Conservation (phyloP, 129 eudicot genomes). For the Dittrichia graveolens region DNA sequence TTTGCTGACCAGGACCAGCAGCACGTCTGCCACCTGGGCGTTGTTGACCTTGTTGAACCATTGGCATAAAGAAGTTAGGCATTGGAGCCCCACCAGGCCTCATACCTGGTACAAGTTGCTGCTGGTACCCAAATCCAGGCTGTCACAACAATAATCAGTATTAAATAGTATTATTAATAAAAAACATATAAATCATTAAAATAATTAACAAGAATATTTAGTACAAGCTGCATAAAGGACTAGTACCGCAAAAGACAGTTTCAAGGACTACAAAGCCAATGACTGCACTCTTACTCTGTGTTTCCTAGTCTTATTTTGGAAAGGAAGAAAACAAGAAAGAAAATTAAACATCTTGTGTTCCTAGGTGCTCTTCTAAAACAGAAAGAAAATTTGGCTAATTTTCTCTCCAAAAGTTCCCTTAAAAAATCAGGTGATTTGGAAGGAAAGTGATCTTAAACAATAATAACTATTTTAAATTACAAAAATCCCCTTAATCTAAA, state of each 20-base stretch:
- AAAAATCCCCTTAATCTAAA: no score
- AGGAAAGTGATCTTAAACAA: no score
- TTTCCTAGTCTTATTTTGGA: no score
- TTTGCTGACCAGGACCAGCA: slow-evolving; percentile 56
- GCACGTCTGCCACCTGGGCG: slow-evolving; percentile 73
- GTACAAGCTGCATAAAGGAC: no score
- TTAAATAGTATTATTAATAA: background rate
- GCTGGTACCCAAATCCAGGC: slow-evolving; percentile 94
- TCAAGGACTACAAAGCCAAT: background rate
- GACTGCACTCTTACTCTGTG: no score
- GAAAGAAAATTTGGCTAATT: no score
- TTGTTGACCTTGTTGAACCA: slow-evolving; percentile 77
- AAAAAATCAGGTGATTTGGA: no score
- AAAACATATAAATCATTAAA: background rate
- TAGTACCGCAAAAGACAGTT: background rate
- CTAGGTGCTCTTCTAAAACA: no score
- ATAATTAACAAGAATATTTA: background rate
- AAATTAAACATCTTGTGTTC: no score
- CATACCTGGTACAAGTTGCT: slow-evolving; percentile 88
- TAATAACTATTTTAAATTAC: no score
- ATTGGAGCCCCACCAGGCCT: slow-evolving; percentile 73
- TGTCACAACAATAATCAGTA: slow-evolving; percentile 16
- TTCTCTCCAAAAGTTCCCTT: no score
- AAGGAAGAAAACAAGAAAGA: no score
- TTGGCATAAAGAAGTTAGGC: slow-evolving; percentile 74